A percentile compares a stretch with the other conserved stretches of the same genome.
Evolutionary conservation across 116 monocot species (phyloP).

Genomic region (Papilionanthe hybrid): DNA sequence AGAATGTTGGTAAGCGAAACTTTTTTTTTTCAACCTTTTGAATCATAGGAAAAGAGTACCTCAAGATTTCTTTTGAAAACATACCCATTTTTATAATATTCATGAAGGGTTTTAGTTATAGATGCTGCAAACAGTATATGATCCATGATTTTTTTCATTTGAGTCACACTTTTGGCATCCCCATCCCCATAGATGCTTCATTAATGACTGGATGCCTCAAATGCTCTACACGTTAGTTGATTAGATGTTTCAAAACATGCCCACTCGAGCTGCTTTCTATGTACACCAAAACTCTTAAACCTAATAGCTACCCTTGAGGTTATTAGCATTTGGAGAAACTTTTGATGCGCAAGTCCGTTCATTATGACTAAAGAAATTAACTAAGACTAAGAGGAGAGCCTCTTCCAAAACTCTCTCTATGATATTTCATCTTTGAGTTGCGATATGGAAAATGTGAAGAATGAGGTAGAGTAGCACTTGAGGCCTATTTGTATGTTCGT

Average conservation of each 20-base stretch:
- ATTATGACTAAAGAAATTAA: background rate
- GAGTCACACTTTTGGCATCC: background rate
- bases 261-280: background rate
- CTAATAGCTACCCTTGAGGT: background rate
- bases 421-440: background rate
- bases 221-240: background rate
- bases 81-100: background rate
- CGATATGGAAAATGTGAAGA: background rate
- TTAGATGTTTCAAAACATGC: background rate
- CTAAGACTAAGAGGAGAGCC: background rate
- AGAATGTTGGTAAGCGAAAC: constrained; percentile 59
- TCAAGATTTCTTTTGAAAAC: background rate
- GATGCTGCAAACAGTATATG: background rate
- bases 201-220: background rate
- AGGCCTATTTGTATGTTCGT: background rate
- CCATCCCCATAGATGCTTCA: background rate
- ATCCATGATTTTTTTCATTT: background rate
- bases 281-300: background rate
- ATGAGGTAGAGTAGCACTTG: background rate
- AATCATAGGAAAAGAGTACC: constrained; percentile 1
- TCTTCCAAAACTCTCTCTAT: background rate
- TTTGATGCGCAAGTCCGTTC: background rate
- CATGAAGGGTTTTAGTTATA: background rate
- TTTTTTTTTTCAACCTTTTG: background rate
- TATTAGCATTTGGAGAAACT: background rate